A percentile compares a stretch with the other conserved stretches of the same genome.
These are phyloP conservation scores for Stachybotrys chartarum DNA, from an alignment of 2,329 filamentous ascomycete genomes.

Conservation along the genomic window DNA sequence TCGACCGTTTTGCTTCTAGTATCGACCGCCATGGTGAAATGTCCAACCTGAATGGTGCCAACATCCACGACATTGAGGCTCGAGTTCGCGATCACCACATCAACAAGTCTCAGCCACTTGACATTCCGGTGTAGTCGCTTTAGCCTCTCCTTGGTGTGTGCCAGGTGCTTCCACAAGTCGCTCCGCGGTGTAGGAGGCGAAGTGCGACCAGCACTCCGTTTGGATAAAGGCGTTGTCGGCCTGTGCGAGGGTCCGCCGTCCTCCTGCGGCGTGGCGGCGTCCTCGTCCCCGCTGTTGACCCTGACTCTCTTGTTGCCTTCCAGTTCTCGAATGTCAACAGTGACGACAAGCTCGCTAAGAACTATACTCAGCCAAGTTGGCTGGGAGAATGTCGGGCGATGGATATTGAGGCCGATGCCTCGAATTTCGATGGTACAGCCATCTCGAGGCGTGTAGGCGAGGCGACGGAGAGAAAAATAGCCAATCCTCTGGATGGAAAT, in stretches of 20 bases:
- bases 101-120: conserved; percentile 81
- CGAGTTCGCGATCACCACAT: conserved; percentile 78
- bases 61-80: conserved; percentile 72
- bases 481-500: conserved; percentile 94
- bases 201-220: conserved; percentile 6
- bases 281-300: conserved; percentile 17
- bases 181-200: conserved; percentile 39
- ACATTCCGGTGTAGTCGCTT: conserved; percentile 83
- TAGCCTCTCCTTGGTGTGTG: conserved; percentile 71
- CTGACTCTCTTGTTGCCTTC: conserved; percentile 36
- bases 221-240: conserved; percentile 9
- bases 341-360: conserved; percentile 77
- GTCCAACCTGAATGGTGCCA: conserved; percentile 78
- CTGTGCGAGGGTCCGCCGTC: conserved; percentile 14
- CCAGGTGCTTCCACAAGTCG: conserved; percentile 76
- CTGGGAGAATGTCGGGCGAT: conserved; percentile 92
- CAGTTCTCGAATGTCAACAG: conserved; percentile 66
- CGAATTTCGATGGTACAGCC: conserved; percentile 85
- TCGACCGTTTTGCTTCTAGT: conserved; percentile 89
- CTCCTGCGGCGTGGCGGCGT: conserved; percentile 17
- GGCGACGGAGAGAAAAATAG: conserved; percentile 82
- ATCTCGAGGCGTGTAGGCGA: conserved; percentile 84
- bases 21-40: conserved; percentile 79
- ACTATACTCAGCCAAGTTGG: conserved; percentile 94
- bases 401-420: conserved; percentile 78